Conservation (phyloP, 495 filamentous ascomycete genomes). For the Lasiosphaeris hirsuta region DNA sequence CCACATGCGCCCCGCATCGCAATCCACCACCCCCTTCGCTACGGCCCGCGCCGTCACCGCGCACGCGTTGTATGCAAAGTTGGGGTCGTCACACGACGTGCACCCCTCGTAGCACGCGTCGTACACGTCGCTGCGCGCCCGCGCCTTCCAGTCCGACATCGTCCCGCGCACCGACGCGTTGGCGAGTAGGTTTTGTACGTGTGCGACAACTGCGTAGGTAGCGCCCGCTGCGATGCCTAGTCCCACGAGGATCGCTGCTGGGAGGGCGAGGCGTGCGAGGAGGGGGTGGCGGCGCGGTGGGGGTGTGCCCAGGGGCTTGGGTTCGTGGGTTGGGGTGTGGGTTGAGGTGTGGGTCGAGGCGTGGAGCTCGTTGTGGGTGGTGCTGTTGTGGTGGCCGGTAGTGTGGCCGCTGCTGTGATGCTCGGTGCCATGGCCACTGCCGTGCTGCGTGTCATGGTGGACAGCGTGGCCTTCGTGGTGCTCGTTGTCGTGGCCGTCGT, state of each 20-base stretch:
- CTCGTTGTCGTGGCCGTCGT: no score
- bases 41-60: conserved; percentile 12
- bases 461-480: no score
- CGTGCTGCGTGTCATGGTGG: no score
- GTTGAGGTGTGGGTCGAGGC: background rate
- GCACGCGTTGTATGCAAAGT: conserved; percentile 26
- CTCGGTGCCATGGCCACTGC: no score
- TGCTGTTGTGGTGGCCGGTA: no score
- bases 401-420: no score
- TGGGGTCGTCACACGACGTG: conserved; percentile 25
- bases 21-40: conserved; percentile 10
- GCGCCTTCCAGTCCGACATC: conserved; percentile 15
- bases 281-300: background rate
- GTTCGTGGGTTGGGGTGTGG: background rate
- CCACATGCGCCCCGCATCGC: conserved; percentile 29
- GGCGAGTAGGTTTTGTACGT: conserved; percentile 20
- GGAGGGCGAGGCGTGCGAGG: conserved; percentile 1
- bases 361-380: no score
- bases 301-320: background rate
- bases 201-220: conserved; percentile 17
- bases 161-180: conserved; percentile 17
- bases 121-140: conserved; percentile 23
- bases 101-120: conserved; percentile 30
- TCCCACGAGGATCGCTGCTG: background rate
- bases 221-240: background rate